These are phyloP conservation scores for Salvia hispanica DNA, from an alignment of 257 asterid species.

Conservation along the genomic window DNA sequence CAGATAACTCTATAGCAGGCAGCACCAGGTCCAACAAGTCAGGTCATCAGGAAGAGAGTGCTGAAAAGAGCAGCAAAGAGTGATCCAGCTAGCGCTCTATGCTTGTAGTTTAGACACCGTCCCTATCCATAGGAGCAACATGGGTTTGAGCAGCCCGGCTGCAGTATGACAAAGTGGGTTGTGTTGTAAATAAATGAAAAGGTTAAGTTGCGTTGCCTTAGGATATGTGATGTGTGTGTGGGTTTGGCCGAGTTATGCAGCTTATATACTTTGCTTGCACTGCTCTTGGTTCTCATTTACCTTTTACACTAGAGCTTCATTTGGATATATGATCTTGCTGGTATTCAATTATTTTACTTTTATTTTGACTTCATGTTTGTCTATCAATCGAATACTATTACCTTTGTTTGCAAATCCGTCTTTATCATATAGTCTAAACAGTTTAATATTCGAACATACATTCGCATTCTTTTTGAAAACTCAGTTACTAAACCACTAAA, in stretches of 20 bases:
- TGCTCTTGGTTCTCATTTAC: background rate
- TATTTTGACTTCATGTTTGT: background rate
- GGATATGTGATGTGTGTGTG: conserved; percentile 13
- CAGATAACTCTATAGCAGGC: conserved; percentile 33
- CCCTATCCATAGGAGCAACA: conserved; percentile 24
- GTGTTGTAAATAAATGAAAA: conserved; percentile 26
- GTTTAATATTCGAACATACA: no score
- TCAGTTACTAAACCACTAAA: no score
- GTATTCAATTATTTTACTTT: background rate
- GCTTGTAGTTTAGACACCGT: conserved; percentile 5
- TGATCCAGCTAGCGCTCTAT: background rate
- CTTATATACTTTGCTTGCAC: background rate
- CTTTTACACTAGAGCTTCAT: background rate
- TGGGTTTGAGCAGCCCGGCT: conserved; percentile 6
- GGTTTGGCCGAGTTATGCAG: background rate
- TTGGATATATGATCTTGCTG: conserved; percentile 6
- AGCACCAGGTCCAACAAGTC: conserved; percentile 31
- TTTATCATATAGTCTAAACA: no score
- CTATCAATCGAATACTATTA: background rate
- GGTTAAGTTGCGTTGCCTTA: conserved; percentile 20
- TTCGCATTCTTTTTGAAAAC: no score
- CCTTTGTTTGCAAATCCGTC: background rate
- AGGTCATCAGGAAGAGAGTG: conserved; percentile 32
- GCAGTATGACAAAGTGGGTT: conserved; percentile 23
- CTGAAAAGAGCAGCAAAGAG: conserved; percentile 35